phyloP scores from a whole-genome alignment of 805 yeast genomes.

The Saccharomyces jurei region DNA sequence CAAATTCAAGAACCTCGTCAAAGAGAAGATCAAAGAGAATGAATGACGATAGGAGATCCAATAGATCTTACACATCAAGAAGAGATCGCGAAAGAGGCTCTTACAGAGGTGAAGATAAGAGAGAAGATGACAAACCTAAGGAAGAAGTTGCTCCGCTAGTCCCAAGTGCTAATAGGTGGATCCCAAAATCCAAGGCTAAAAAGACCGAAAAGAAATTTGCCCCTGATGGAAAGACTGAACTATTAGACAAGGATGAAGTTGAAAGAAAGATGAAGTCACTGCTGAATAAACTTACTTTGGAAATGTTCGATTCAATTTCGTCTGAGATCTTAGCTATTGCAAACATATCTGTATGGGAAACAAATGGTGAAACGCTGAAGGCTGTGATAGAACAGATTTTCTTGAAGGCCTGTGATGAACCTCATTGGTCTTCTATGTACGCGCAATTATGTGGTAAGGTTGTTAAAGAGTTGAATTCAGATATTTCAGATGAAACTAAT shows the following conservation, averaged over 20 bases:
- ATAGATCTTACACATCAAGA: slow-evolving; percentile 33
- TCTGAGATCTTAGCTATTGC: slow-evolving; percentile 71
- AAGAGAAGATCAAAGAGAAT: slow-evolving; percentile 48
- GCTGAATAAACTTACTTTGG: slow-evolving; percentile 88
- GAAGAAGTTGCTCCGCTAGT: slow-evolving; percentile 76
- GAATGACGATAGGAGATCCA: slow-evolving; percentile 34
- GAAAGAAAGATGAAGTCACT: slow-evolving; percentile 78
- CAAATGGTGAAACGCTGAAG: slow-evolving; percentile 70
- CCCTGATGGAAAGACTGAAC: slow-evolving; percentile 68
- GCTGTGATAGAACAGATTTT: slow-evolving; percentile 77
- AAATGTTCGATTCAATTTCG: slow-evolving; percentile 76
- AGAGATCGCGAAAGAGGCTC: slow-evolving; percentile 34
- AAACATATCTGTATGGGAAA: slow-evolving; percentile 79
- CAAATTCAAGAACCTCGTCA: slow-evolving; percentile 55
- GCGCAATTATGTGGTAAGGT: slow-evolving; percentile 85
- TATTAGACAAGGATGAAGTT: slow-evolving; percentile 62
- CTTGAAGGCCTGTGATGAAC: slow-evolving; percentile 95
- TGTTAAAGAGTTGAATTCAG: slow-evolving; percentile 57
- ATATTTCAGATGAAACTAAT: slow-evolving; percentile 50
- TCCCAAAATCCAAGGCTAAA: slow-evolving; percentile 64
- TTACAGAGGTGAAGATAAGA: slow-evolving; percentile 33
- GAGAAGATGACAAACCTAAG: slow-evolving; percentile 42
- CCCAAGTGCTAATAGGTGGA: slow-evolving; percentile 85
- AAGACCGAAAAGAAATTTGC: slow-evolving; percentile 55
- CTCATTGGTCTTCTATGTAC: slow-evolving; percentile 95